Conservation (phyloP, 257 asterid genomes). For the Salvia miltiorrhiza region DNA sequence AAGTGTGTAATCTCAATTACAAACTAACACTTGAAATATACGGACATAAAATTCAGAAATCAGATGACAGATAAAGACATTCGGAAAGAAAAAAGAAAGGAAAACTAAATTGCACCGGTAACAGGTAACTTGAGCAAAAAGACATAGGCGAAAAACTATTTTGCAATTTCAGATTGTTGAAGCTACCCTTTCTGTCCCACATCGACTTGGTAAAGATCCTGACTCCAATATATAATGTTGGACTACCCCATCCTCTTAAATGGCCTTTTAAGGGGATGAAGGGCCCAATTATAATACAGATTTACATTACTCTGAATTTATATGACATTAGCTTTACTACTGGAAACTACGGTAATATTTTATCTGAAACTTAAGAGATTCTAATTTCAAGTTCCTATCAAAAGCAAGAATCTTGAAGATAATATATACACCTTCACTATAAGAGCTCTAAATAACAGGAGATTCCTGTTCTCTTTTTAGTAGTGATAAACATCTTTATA, state of each 20-base stretch:
- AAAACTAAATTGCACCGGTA: not conserved
- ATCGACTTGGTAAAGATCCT: too few relatives aligned
- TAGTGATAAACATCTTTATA: not conserved
- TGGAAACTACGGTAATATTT: not conserved
- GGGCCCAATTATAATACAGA: too few relatives aligned
- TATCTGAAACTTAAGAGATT: not conserved
- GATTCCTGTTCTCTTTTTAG: not conserved
- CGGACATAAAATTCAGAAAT: not conserved
- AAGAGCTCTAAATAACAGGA: conserved; percentile 4
- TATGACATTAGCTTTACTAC: not conserved
- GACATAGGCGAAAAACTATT: not conserved
- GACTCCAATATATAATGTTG: too few relatives aligned
- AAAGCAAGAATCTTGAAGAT: conserved; percentile 1
- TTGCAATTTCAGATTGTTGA: not conserved
- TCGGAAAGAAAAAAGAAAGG: not conserved
- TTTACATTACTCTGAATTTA: not conserved
- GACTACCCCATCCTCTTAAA: too few relatives aligned
- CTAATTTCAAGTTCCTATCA: not conserved
- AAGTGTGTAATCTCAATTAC: not conserved
- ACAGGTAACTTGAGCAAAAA: not conserved
- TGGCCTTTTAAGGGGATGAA: too few relatives aligned
- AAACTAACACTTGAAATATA: not conserved
- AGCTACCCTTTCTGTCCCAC: too few relatives aligned
- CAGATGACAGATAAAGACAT: not conserved
- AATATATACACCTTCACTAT: not conserved